Percentiles rank a stretch among this genome's conserved stretches.
Conservation (phyloP, 345 rosid species). For the Gossypium bickii region DNA sequence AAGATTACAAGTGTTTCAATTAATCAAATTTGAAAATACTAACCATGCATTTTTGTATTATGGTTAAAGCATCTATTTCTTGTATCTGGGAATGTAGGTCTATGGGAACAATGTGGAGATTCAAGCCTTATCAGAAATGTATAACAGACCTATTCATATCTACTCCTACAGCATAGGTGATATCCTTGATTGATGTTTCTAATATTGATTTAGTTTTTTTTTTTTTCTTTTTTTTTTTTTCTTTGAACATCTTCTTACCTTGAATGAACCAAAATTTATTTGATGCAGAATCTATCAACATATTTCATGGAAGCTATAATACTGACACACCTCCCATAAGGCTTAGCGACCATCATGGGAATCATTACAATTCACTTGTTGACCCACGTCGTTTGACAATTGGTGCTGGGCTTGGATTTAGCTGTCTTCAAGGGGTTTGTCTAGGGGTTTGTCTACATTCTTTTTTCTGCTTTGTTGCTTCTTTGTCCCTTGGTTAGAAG, state of each 20-base stretch:
- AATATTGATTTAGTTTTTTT: conserved; percentile 3
- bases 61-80: not conserved
- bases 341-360: conserved; percentile 88
- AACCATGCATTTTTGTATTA: not conserved
- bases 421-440: conserved; percentile 85
- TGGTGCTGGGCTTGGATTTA: conserved; percentile 97
- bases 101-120: conserved; percentile 98
- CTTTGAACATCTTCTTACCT: not conserved
- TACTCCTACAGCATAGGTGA: conserved; percentile 90
- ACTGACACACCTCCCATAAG: conserved; percentile 87
- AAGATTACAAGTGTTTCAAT: not conserved
- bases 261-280: conserved; percentile 6
- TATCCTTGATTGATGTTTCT: not conserved
- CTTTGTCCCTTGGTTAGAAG: not conserved
- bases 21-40: not conserved
- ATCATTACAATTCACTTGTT: conserved; percentile 93
- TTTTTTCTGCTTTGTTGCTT: not conserved
- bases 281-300: conserved; percentile 88
- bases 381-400: conserved; percentile 77
- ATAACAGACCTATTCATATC: conserved; percentile 91
- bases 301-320: conserved; percentile 83
- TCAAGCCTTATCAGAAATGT: conserved; percentile 95
- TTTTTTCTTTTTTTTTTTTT: conserved; percentile 3
- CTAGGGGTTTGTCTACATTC: conserved; percentile 48
- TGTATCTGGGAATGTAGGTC: conserved; percentile 44